phyloP scores from a whole-genome alignment of 202 grass and related monocot species.

The Carex sylvatica region DNA sequence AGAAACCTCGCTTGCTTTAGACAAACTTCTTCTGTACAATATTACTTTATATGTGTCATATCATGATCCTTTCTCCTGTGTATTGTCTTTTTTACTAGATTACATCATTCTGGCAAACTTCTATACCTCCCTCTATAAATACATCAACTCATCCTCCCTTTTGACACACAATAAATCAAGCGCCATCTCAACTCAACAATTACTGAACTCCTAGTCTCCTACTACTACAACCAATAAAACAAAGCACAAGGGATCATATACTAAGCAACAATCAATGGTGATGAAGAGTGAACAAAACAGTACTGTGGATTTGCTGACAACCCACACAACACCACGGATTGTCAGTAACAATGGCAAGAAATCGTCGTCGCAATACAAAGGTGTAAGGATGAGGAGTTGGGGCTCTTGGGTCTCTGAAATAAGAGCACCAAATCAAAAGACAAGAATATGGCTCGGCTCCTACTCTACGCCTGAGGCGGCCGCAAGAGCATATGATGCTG shows the following conservation, averaged over 20 bases:
- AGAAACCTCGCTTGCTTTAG: neutral
- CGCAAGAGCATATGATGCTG: conserved; percentile 92
- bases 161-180: conserved; percentile 16
- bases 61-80: neutral
- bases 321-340: conserved; percentile 8
- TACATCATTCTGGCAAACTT: neutral
- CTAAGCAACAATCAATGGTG: conserved; percentile 26
- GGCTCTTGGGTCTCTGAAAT: conserved; percentile 98
- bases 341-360: conserved; percentile 16
- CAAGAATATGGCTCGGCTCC: conserved; percentile 88
- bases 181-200: neutral
- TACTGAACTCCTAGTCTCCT: neutral
- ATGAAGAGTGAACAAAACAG: conserved; percentile 30
- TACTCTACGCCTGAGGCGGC: conserved; percentile 94
- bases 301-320: neutral
- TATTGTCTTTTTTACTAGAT: neutral
- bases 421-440: conserved; percentile 91
- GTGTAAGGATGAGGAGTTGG: conserved; percentile 97
- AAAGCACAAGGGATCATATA: neutral
- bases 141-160: conserved; percentile 8
- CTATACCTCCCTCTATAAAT: conserved; percentile 20
- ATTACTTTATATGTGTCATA: neutral
- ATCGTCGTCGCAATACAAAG: conserved; percentile 70
- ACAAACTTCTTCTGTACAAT: neutral
- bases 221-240: neutral